Base-by-base conservation (phyloP, 768 basidiomycete genomes). In the Dacryopinax spathularia region DNA sequence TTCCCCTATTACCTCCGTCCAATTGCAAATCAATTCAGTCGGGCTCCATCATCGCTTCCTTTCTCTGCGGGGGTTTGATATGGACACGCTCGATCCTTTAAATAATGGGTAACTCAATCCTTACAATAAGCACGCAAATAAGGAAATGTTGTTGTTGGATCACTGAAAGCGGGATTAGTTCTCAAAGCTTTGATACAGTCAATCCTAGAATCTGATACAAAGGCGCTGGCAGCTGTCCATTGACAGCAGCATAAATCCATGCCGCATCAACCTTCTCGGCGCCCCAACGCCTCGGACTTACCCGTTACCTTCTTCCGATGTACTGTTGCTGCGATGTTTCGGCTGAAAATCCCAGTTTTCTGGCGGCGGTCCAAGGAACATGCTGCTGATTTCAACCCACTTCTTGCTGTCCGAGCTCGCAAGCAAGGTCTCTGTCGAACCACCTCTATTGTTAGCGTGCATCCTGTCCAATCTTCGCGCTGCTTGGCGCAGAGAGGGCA, bases 351-450 rank as follows among this genome's bases (percentile, higher is more conserved):
- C 75, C 85, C 90, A 95, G 2, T 81, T 77, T 65, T 89, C 88
- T 1, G 91, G 93, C 0, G 84, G 82, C 63, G 87, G 87, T 0
- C 94, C 95, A 27, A 97, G 76, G 76, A 96, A 96, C 88, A 95
- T 93, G 75, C 94, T 91, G 1, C 89, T 88, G 48, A 99, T 85
- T 76, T 85, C 89, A 39, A 94, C 88, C 93, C 93, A 95, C 70
- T 94, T 90, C 36, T 79, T 77, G 70, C 88, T 86, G 70, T 89
- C 81, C 1, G 80, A 78, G 69, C 89, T 91, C 2, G 90, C 84
- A 4, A 95, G 78, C 5, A 95, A 77, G 0, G 89, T 91, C 79
- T 94, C 91, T 92, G 69, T 25, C 56, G 27, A 18, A 27, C 20
- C 33, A 70, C 41, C 59, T 66, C 70, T 18, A 6, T 18, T 41